Percentiles rank a stretch among this genome's conserved stretches.
Conservation (phyloP, 2,329 filamentous ascomycete species). For the Fusarium kyushuense region DNA sequence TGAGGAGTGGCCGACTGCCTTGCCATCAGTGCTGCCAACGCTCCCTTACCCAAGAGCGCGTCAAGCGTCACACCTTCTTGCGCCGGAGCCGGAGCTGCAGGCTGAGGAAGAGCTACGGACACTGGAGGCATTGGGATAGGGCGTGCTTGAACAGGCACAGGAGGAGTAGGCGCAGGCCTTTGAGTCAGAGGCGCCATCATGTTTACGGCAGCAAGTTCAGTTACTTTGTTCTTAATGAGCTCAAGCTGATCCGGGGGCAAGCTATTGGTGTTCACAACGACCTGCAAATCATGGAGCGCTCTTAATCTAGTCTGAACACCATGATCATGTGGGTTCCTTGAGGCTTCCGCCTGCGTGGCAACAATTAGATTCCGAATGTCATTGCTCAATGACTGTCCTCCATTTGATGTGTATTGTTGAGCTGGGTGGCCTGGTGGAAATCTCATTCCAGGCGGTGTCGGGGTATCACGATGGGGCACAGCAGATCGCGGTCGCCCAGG, state of each 20-base stretch:
- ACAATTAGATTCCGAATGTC: slow-evolving; percentile 85
- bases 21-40: slow-evolving; percentile 69
- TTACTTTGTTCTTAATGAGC: slow-evolving; percentile 86
- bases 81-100: slow-evolving; percentile 50
- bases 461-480: slow-evolving; percentile 75
- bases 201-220: slow-evolving; percentile 75
- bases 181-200: slow-evolving; percentile 63
- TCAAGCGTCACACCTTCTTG: slow-evolving; percentile 64
- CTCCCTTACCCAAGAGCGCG: slow-evolving; percentile 69
- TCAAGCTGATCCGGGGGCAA: slow-evolving; percentile 85
- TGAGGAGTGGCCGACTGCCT: slow-evolving; percentile 65
- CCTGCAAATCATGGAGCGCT: slow-evolving; percentile 86
- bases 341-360: slow-evolving; percentile 78
- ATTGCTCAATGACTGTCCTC: slow-evolving; percentile 71
- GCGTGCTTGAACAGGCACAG: slow-evolving; percentile 49
- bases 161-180: slow-evolving; percentile 56
- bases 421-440: slow-evolving; percentile 45
- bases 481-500: slow-evolving; percentile 62
- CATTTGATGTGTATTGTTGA: slow-evolving; percentile 51
- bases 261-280: slow-evolving; percentile 77
- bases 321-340: slow-evolving; percentile 79
- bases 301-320: slow-evolving; percentile 83
- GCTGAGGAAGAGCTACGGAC: slow-evolving; percentile 50
- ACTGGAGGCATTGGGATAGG: slow-evolving; percentile 53
- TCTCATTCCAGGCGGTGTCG: slow-evolving; percentile 74